Percentiles rank a stretch among this genome's conserved stretches.
Evolutionary conservation across 352 stramenopile species (phyloP).

Genomic region (Phytophthora cryptogea): DNA sequence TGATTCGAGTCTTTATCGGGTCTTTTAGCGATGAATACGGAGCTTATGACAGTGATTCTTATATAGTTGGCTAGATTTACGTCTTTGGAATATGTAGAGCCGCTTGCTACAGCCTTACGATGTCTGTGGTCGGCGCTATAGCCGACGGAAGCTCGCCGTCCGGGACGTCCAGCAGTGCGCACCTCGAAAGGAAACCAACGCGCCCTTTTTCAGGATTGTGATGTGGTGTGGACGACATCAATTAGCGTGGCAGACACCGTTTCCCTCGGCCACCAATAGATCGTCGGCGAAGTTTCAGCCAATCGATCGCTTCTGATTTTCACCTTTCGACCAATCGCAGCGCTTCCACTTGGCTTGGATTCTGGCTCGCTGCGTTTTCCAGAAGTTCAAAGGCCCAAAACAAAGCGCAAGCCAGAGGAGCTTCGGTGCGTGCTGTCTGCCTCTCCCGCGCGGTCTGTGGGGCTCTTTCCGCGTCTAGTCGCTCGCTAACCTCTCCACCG

Average conservation of each 20-base stretch:
- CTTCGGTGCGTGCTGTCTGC: constrained; percentile 19
- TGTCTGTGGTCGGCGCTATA: not conserved
- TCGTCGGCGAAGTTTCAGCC: constrained; percentile 9
- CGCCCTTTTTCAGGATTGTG: constrained; percentile 33
- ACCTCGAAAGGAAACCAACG: constrained; percentile 29
- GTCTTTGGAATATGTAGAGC: not conserved
- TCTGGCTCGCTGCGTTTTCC: constrained; percentile 16
- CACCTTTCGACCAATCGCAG: constrained; percentile 20
- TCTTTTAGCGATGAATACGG: constrained; percentile 9
- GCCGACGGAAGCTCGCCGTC: not conserved
- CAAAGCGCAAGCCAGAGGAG: constrained; percentile 23
- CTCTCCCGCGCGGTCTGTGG: not conserved
- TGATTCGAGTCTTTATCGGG: not conserved
- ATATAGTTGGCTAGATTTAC: not conserved
- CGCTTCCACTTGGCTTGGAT: constrained; percentile 9
- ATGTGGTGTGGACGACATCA: not conserved
- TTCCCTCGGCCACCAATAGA: constrained; percentile 21
- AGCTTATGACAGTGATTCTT: not conserved
- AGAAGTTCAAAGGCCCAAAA: constrained; percentile 35
- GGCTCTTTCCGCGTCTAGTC: not conserved
- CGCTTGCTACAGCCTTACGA: not conserved
- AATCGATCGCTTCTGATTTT: constrained; percentile 1
- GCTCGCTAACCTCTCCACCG: not conserved
- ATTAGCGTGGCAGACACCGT: constrained; percentile 7
- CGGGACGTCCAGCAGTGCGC: constrained; percentile 7